Conservation (phyloP, 2,329 filamentous ascomycete species). For the Colletotrichum trifolii region DNA sequence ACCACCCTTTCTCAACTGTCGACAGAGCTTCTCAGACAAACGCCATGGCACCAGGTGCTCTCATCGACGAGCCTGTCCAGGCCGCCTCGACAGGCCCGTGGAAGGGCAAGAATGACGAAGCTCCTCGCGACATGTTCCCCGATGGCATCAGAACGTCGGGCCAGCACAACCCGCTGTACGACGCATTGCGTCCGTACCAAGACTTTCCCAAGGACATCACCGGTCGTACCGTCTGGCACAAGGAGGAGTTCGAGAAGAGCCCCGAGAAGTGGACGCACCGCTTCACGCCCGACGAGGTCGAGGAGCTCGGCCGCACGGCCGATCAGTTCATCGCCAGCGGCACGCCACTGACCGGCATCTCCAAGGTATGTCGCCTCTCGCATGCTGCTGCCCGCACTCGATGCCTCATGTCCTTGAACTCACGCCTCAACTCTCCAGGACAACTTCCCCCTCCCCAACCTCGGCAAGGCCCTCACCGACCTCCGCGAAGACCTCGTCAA, state of each 20-base stretch:
- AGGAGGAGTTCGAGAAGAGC: constrained; percentile 70
- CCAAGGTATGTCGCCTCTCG: constrained; percentile 29
- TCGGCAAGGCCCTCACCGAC: constrained; percentile 48
- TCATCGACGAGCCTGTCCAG: constrained; percentile 36
- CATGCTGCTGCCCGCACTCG: background rate
- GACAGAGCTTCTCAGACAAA: background rate
- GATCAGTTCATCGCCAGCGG: constrained; percentile 75
- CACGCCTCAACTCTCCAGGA: constrained; percentile 38
- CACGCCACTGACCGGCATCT: constrained; percentile 77
- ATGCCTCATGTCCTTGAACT: background rate
- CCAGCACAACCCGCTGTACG: constrained; percentile 76
- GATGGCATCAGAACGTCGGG: constrained; percentile 68
- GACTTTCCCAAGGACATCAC: constrained; percentile 77
- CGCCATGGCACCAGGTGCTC: constrained; percentile 39
- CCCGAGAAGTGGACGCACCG: constrained; percentile 79
- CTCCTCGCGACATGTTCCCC: constrained; percentile 53
- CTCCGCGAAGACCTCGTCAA: constrained; percentile 67
- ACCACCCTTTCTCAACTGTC: background rate
- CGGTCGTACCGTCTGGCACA: constrained; percentile 79
- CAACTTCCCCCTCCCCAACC: constrained; percentile 57
- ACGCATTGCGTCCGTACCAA: constrained; percentile 72
- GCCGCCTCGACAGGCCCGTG: constrained; percentile 18
- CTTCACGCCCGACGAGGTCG: constrained; percentile 74
- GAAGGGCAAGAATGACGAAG: constrained; percentile 46
- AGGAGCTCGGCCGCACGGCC: constrained; percentile 73